Percentiles rank a stretch among this genome's conserved stretches.
phyloP scores from a whole-genome alignment of 805 yeast genomes.

The Starmera amethionina region DNA sequence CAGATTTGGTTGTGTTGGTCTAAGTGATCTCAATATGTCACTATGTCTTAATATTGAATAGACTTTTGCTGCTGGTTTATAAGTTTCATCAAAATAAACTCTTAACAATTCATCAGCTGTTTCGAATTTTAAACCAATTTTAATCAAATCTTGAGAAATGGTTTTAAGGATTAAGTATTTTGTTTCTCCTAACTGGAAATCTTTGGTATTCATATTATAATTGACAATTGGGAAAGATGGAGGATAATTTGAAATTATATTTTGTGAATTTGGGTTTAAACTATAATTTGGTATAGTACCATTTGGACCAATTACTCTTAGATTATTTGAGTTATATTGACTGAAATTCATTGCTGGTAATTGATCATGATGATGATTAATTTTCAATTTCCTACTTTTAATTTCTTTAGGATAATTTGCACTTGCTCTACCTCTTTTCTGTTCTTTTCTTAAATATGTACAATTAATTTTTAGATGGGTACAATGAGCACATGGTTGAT shows the following conservation, averaged over 20 bases:
- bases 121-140: conserved; percentile 8
- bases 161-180: conserved; percentile 6
- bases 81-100: conserved; percentile 10
- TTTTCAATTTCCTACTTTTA: conserved; percentile 14
- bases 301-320: too few species aligned
- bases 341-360: background rate
- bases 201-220: background rate
- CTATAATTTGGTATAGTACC: too few species aligned
- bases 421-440: conserved; percentile 37
- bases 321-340: too few species aligned
- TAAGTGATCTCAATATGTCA: conserved; percentile 8
- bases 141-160: conserved; percentile 4
- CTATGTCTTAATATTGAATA: conserved; percentile 13
- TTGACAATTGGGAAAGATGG: background rate
- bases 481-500: conserved; percentile 35
- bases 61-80: conserved; percentile 12
- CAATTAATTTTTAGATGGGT: conserved; percentile 21
- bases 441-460: conserved; percentile 32
- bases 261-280: too few species aligned
- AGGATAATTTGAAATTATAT: background rate
- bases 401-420: conserved; percentile 28
- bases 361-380: background rate
- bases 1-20: conserved; percentile 11
- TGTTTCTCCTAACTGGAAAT: conserved; percentile 4
- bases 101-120: conserved; percentile 16